Conservation (phyloP, 2,329 filamentous ascomycete genomes). For the Tolypocladium pustulatum region DNA sequence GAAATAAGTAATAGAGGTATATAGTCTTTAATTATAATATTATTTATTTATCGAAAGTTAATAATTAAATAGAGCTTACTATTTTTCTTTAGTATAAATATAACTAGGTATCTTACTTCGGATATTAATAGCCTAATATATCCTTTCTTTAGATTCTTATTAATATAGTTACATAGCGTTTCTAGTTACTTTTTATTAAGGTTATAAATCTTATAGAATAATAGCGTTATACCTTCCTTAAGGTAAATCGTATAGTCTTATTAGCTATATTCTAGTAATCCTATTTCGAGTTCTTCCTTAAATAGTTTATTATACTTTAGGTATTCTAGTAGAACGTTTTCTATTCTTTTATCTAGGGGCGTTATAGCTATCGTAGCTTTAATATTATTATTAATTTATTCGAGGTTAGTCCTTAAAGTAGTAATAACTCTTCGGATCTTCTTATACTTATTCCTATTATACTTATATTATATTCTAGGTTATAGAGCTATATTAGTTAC, state of each 20-base stretch:
- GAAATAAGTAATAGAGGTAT: slow-evolving; percentile 10
- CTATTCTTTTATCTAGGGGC: not conserved
- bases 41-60: slow-evolving; percentile 14
- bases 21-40: slow-evolving; percentile 13
- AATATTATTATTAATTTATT: not conserved
- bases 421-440: not conserved
- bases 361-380: not conserved
- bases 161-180: not conserved
- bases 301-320: slow-evolving; percentile 5
- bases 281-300: slow-evolving; percentile 3
- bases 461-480: not conserved
- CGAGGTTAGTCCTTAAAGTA: not conserved
- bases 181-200: slow-evolving; percentile 5
- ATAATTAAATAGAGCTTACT: slow-evolving; percentile 9
- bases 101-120: not conserved
- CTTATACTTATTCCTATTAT: not conserved
- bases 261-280: slow-evolving; percentile 2
- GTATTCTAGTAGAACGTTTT: not conserved
- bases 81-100: slow-evolving; percentile 7
- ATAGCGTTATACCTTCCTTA: not conserved
- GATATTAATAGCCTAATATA: slow-evolving; percentile 5
- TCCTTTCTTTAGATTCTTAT: not conserved
- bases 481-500: not conserved
- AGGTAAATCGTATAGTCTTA: slow-evolving; percentile 4
- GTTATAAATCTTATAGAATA: slow-evolving; percentile 2